Evolutionary conservation across 257 asterid species (phyloP), one percentile per base, ranked within the genome.

Genomic region (Nicotiana attenuata): DNA sequence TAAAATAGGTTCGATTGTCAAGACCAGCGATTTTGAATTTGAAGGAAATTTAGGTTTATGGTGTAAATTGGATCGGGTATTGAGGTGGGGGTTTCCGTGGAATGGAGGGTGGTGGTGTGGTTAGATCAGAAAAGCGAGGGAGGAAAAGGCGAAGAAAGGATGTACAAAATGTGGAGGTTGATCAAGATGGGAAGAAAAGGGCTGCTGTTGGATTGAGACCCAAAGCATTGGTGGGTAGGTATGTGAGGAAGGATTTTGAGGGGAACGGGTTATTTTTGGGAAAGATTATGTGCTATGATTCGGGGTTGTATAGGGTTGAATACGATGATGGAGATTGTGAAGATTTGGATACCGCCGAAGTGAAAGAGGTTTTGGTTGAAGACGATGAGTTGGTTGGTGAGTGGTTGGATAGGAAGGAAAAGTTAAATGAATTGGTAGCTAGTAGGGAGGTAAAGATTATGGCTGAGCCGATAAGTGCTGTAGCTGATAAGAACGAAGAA

Each of bases 311-410:
- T 80, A 87, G 93, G 87, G 86, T 94, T 47, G 88, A 83, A 19
- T 94, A 93, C 68, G 98, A 94, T 81, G 96, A 92, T 84, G 97
- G 94, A 63, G 96, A 90, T 86, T 89, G 88, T 7, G 98, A 94
- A 86, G 97, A 92, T 88, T 86, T 94, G 87, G 91, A 87, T 55
- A 82, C 87, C 68, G 77, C 89, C 57, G 92, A 92, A 85, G 83
- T 89, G 55, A 89, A 84, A 83, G 83, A 53, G 28, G 67, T 88
- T 63, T 78, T 94, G 89, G 82, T 92, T 47, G 91, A 89, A 67
- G 96, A 94, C 67, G 71, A 71, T 61, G 92, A 84, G 11, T 80
- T 94, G 64, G 83, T 71, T 68, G 91, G 90, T 81, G 86, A 90
- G 73, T 94, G 97, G 97, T 55, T 78, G 65, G 90, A 82, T 75